Base-by-base conservation (phyloP, 2,329 filamentous ascomycete genomes). In the Aspergillus quadrilineatus region DNA sequence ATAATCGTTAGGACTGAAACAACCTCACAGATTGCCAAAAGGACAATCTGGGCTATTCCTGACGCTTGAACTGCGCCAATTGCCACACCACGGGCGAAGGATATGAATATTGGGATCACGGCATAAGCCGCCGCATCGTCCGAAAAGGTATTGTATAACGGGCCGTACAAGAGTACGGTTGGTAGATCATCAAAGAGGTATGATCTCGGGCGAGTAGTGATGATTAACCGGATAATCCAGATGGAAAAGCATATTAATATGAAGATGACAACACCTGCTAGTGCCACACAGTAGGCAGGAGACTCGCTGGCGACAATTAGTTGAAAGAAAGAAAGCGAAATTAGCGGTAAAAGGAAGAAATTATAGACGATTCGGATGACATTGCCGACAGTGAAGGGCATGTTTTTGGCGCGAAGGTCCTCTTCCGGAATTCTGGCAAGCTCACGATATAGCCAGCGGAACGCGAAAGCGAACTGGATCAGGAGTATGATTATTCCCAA, bases 121-220 rank as follows among this genome's bases (percentile, higher is more conserved):
- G 93, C 92, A 73, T 96, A 99, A 0, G 90, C 87, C 6, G 93
- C 90, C 0, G 92, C 91, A 70, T 93, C 89, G 71, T 99, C 94
- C 26, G 90, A 94, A 72, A 96, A 97, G 0, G 94, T 99, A 75
- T 99, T 99, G 75, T 99, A 99, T 6, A 99, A 79, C 4, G 94
- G 91, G 0, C 94, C 94, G 66, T 96, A 97, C 1, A 91, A 82
- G 2, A 99, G 80, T 7, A 97, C 86, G 0, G 91, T 97, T 6
- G 91, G 86, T 48, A 99, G 80, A 67, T 97, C 92, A 73, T 99
- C 94, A 71, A 97, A 99, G 8, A 99, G 81, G 63, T 91, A 89
- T 1, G 91, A 89, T 59, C 92, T 87, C 5, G 92, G 92, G 61
- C 89, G 87, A 0, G 90, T 94, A 26, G 81, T 85, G 55, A 88